phyloP scores from a whole-genome alignment of 2,329 filamentous ascomycete species.

The Sporothrix curviconia region DNA sequence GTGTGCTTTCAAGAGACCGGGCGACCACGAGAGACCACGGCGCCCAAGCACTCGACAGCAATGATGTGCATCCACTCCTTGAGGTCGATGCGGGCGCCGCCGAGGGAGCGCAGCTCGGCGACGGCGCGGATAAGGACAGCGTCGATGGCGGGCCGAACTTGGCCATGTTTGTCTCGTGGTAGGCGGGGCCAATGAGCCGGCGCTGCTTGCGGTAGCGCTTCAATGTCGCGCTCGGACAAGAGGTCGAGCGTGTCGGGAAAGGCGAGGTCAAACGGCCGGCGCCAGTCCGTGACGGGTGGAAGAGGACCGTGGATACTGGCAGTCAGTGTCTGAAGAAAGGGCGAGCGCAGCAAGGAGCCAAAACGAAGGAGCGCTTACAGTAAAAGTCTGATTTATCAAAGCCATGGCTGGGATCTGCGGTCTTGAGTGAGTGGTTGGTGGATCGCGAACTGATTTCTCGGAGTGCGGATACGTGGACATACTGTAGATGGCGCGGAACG shows the following conservation, averaged over 20 bases:
- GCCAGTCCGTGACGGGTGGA: slow-evolving; percentile 36
- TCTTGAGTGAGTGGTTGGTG: slow-evolving; percentile 19
- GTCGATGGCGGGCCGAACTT: slow-evolving; percentile 38
- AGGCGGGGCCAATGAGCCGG: slow-evolving; percentile 43
- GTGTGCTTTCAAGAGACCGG: slow-evolving; percentile 36
- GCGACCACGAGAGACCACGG: slow-evolving; percentile 48
- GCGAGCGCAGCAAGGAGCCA: neutral
- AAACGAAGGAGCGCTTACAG: slow-evolving; percentile 31
- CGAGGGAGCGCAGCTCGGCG: slow-evolving; percentile 29
- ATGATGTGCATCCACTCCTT: slow-evolving; percentile 53
- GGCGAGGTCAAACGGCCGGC: slow-evolving; percentile 26
- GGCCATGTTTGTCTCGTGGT: slow-evolving; percentile 36
- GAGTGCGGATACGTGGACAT: too few species aligned
- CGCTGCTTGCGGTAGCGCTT: slow-evolving; percentile 43
- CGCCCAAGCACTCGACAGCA: slow-evolving; percentile 45
- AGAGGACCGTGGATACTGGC: slow-evolving; percentile 40
- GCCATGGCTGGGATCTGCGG: slow-evolving; percentile 40
- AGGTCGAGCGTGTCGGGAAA: slow-evolving; percentile 43
- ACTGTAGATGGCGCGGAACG: slow-evolving; percentile 44
- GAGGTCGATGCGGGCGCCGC: slow-evolving; percentile 38
- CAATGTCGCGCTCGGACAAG: slow-evolving; percentile 41
- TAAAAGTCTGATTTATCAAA: slow-evolving; percentile 50
- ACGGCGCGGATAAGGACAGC: slow-evolving; percentile 32
- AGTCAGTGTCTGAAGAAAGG: neutral
- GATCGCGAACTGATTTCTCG: neutral